phyloP scores from a whole-genome alignment of 108 stramenopile genomes.

The Stephanodiscus minutulus region DNA sequence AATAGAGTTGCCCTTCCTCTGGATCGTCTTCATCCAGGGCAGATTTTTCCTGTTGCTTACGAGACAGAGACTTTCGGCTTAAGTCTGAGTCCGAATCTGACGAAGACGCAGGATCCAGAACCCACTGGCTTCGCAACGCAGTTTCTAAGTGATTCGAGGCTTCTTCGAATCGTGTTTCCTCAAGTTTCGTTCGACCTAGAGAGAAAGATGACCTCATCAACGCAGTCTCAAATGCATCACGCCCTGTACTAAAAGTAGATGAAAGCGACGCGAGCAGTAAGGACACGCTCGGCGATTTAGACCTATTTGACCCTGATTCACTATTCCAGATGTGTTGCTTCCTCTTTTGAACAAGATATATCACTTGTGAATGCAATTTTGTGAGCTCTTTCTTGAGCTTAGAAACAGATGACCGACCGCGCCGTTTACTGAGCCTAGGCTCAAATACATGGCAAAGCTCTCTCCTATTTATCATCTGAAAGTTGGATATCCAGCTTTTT shows the following conservation, averaged over 20 bases:
- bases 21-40: conserved; percentile 33
- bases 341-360: conserved; percentile 32
- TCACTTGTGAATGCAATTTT: conserved; percentile 33
- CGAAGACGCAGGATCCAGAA: conserved; percentile 42
- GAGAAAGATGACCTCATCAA: conserved; percentile 34
- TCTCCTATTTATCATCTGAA: conserved; percentile 43
- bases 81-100: conserved; percentile 47
- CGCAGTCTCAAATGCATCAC: conserved; percentile 31
- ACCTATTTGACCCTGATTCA: neutral
- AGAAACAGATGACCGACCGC: neutral
- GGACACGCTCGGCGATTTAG: conserved; percentile 16
- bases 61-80: conserved; percentile 24
- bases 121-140: conserved; percentile 40
- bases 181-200: conserved; percentile 26
- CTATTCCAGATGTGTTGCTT: conserved; percentile 15
- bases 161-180: conserved; percentile 31
- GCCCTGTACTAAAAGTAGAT: conserved; percentile 16
- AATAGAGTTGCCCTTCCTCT: conserved; percentile 45
- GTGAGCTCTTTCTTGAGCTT: conserved; percentile 33
- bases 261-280: conserved; percentile 21
- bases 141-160: conserved; percentile 39
- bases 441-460: conserved; percentile 36
- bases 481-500: conserved; percentile 21
- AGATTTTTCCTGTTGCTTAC: conserved; percentile 15
- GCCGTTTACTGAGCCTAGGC: conserved; percentile 9